phyloP scores from a whole-genome alignment of 768 basidiomycete genomes.

The Serendipita sp. region DNA sequence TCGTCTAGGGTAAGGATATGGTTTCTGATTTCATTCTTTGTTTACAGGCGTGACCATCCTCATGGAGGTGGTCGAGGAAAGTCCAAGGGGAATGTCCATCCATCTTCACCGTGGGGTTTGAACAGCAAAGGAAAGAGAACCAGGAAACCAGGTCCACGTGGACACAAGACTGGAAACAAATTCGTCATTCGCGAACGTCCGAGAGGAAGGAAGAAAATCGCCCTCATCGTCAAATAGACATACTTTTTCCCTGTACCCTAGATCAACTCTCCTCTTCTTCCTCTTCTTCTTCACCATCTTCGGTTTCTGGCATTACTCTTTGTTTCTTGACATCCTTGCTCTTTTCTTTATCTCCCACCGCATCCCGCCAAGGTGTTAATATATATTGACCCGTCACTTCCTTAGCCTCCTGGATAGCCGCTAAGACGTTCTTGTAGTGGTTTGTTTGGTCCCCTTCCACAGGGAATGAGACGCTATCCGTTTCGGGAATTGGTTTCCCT shows the following conservation, averaged over 20 bases:
- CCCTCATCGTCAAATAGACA: constrained; percentile 4
- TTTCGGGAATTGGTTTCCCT: neutral
- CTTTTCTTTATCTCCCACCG: constrained; percentile 47
- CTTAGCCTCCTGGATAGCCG: constrained; percentile 36
- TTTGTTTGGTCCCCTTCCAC: neutral
- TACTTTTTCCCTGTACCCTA: constrained; percentile 12
- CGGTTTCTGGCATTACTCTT: constrained; percentile 16
- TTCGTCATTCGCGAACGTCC: constrained; percentile 78
- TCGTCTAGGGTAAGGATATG: neutral
- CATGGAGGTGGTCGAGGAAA: constrained; percentile 98
- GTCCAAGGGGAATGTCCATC: constrained; percentile 90
- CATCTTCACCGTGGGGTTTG: constrained; percentile 87
- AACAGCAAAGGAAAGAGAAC: constrained; percentile 85
- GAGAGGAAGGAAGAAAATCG: constrained; percentile 41
- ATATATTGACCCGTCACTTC: constrained; percentile 41
- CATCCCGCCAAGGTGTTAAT: constrained; percentile 59
- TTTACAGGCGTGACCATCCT: constrained; percentile 64
- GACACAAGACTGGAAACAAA: constrained; percentile 80
- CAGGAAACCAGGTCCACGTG: constrained; percentile 80
- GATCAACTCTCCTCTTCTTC: constrained; percentile 36
- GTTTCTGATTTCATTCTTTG: neutral
- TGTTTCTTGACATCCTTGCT: constrained; percentile 32
- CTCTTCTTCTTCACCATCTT: constrained; percentile 25
- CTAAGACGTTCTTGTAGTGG: constrained; percentile 6
- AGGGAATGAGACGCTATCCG: neutral